phyloP scores from a whole-genome alignment of 257 asterid species.

The Solanum bulbocastanum region DNA sequence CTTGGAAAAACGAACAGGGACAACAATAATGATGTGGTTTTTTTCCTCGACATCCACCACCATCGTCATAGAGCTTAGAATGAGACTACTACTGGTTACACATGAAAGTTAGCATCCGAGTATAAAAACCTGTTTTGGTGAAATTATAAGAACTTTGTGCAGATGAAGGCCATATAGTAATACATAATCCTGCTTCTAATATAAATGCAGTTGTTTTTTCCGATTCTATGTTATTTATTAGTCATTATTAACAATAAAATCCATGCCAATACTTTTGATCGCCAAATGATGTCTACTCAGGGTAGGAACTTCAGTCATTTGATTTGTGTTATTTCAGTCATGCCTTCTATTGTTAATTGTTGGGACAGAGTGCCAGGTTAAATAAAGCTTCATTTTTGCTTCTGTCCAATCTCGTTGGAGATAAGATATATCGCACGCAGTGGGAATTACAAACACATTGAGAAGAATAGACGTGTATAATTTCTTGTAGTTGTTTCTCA shows the following conservation, averaged over 20 bases:
- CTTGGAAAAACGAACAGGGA: conserved; percentile 51
- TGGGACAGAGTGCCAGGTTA: not conserved
- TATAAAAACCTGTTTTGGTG: not conserved
- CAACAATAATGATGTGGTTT: conserved; percentile 4
- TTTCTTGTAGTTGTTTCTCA: not conserved
- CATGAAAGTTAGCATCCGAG: not conserved
- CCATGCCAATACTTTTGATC: not conserved
- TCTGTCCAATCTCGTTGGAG: not conserved
- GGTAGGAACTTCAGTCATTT: not conserved
- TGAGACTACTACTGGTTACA: not conserved
- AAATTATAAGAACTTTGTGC: not conserved
- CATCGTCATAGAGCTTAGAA: not conserved
- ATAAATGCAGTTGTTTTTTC: not conserved
- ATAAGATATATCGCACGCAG: not conserved
- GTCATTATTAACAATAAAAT: conserved; percentile 1
- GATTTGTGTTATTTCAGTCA: not conserved
- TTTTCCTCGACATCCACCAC: not conserved
- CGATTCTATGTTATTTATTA: not conserved
- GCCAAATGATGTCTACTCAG: not conserved
- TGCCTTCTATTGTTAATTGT: not conserved
- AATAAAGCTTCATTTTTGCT: not conserved
- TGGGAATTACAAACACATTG: not conserved
- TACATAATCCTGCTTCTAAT: not conserved
- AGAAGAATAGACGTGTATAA: not conserved
- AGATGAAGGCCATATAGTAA: not conserved